Evolutionary conservation across 495 filamentous ascomycete species (phyloP), one percentile per base, ranked within the genome.

Genomic region (Trichoderma parareesei): DNA sequence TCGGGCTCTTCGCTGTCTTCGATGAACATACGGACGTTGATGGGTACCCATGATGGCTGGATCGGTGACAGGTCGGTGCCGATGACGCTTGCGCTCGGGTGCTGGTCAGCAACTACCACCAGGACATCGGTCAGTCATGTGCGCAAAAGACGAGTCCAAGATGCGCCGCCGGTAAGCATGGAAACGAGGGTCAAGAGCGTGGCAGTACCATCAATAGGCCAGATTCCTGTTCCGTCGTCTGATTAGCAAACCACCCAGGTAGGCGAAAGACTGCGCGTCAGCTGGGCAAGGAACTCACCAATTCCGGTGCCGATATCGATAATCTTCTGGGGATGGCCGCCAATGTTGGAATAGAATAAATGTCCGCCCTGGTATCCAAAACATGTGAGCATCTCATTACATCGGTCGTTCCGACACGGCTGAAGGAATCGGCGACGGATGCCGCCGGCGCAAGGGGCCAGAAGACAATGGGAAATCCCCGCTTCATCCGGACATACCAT

Each of bases 291-390:
- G 44, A 48, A 68, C 68, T 65, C 20, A 73, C 74, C 75, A 0
- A 83, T 85, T 6, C 84, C 85, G 0, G 85, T 87, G 1, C 79
- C 78, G 7, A 83, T 65, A 65, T 84, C 80, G 9, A 83, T 67
- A 20, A 83, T 76, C 27, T 69, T 75, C 41, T 78, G 74, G 6
- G 77, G 78, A 14, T 77, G 60, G 16, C 72, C 64, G 35, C 68
- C 69, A 48, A 82, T 71, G 0, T 82, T 80, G 3, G 82, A 75
- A 33, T 76, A 71, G 60, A 72, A 76, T 4, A 83, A 71, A 64
- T 75, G 70, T 37, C 80, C 78, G 46, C 79, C 79, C 61, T 63
- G 37, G 27, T 3, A 84, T 74, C 38, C 38, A 80, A 65, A 8
- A 70, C 46, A 65, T 14, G 66, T 72, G 64, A 72, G 63, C 65